Percentiles rank a stretch among this genome's conserved stretches.
Conservation (phyloP, 257 asterid genomes). For the Fraxinus cuspidata region DNA sequence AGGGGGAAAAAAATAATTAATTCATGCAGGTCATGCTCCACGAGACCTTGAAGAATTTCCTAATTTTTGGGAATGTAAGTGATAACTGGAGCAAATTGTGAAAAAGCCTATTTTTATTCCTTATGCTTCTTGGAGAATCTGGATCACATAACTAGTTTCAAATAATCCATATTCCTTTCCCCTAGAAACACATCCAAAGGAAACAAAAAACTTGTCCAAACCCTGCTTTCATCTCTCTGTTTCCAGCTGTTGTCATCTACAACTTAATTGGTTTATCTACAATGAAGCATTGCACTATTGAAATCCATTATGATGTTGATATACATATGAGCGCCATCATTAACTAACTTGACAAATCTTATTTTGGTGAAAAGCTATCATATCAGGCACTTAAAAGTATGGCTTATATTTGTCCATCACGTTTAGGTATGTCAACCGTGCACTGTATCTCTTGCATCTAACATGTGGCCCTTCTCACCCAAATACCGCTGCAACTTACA, state of each 20-base stretch:
- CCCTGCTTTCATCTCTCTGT: constrained; percentile 6
- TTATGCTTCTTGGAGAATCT: not conserved
- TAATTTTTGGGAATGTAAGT: not conserved
- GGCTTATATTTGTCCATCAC: constrained; percentile 26
- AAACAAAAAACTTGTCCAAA: constrained; percentile 6
- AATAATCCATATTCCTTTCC: not conserved
- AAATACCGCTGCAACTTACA: constrained; percentile 79
- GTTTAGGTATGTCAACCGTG: constrained; percentile 83
- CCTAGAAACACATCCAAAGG: not conserved
- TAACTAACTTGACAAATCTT: not conserved
- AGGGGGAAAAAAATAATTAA: not conserved
- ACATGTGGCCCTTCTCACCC: constrained; percentile 87
- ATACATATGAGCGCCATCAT: not conserved
- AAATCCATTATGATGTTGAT: constrained; percentile 3
- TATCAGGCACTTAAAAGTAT: constrained; percentile 6
- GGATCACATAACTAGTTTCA: not conserved
- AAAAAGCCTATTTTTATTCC: not conserved
- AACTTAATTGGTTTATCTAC: not conserved
- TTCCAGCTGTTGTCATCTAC: not conserved
- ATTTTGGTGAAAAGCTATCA: not conserved
- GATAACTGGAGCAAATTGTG: not conserved
- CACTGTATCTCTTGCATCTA: constrained; percentile 72
- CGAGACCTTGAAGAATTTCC: constrained; percentile 4
- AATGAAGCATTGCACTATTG: not conserved
- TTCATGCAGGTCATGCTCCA: not conserved